phyloP scores from a whole-genome alignment of 306 rosid species.

The Cyclanthera cordifolia region DNA sequence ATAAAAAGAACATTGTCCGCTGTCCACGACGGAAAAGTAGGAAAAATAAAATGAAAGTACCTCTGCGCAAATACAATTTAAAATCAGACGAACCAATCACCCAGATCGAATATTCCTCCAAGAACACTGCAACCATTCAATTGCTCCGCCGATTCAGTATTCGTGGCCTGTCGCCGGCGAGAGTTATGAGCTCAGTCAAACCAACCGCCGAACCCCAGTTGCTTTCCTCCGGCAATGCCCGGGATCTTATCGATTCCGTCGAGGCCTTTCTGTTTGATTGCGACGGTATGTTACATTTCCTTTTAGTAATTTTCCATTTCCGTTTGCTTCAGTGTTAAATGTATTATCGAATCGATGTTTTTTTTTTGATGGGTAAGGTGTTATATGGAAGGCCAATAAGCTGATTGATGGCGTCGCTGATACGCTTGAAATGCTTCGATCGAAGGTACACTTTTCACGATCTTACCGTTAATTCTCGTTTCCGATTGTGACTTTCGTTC shows the following conservation, averaged over 20 bases:
- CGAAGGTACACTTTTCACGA: conserved; percentile 26
- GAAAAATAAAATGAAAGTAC: too few species aligned
- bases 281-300: conserved; percentile 38
- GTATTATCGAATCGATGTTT: neutral
- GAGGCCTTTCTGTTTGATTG: conserved; percentile 89
- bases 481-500: neutral
- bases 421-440: conserved; percentile 67
- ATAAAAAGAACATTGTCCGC: too few species aligned
- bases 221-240: conserved; percentile 35
- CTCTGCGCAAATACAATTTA: too few species aligned
- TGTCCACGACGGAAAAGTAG: too few species aligned
- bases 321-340: too few species aligned
- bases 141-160: neutral
- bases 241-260: conserved; percentile 44
- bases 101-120: neutral
- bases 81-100: too few species aligned
- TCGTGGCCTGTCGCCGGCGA: neutral
- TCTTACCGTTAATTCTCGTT: neutral
- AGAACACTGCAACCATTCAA: neutral
- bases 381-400: conserved; percentile 77
- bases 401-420: conserved; percentile 62
- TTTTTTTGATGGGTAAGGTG: too few species aligned
- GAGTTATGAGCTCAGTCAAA: neutral
- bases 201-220: neutral
- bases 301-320: neutral